Evolutionary conservation across 2,329 filamentous ascomycete species (phyloP).

Genomic region (Amesomyces nigricolor): DNA sequence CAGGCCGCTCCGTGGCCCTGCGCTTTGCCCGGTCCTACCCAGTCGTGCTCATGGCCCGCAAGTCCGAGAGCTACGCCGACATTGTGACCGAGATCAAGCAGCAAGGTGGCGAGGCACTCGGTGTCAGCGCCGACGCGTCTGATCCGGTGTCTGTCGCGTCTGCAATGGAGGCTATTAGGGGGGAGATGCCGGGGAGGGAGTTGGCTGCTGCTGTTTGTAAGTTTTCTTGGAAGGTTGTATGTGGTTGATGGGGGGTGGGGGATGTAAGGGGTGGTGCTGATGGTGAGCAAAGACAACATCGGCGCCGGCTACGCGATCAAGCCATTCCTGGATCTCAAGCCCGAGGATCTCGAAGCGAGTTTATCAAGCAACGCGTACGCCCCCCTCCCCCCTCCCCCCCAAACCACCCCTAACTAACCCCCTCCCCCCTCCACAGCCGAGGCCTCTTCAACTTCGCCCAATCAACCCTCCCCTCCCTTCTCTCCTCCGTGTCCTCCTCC

Average conservation of each 20-base stretch:
- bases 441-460: slow-evolving; percentile 76
- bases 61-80: slow-evolving; percentile 57
- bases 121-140: slow-evolving; percentile 61
- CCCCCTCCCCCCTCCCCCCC: not conserved
- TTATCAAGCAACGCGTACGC: slow-evolving; percentile 46
- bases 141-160: slow-evolving; percentile 45
- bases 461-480: slow-evolving; percentile 61
- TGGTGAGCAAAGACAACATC: slow-evolving; percentile 48
- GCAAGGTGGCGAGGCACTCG: slow-evolving; percentile 62
- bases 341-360: slow-evolving; percentile 45
- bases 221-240: too few relatives aligned
- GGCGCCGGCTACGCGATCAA: slow-evolving; percentile 46
- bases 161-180: slow-evolving; percentile 58
- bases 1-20: slow-evolving; percentile 41
- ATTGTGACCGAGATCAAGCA: slow-evolving; percentile 64
- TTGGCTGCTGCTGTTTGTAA: slow-evolving; percentile 58
- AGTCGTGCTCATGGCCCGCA: slow-evolving; percentile 69
- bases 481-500: slow-evolving; percentile 47
- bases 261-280: not conserved
- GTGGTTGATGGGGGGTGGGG: not conserved
- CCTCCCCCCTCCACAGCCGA: slow-evolving; percentile 35
- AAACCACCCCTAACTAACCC: not conserved
- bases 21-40: slow-evolving; percentile 62
- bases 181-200: slow-evolving; percentile 50
- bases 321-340: slow-evolving; percentile 53